phyloP scores from a whole-genome alignment of 345 rosid species.

The Diplotaxis tenuifolia region DNA sequence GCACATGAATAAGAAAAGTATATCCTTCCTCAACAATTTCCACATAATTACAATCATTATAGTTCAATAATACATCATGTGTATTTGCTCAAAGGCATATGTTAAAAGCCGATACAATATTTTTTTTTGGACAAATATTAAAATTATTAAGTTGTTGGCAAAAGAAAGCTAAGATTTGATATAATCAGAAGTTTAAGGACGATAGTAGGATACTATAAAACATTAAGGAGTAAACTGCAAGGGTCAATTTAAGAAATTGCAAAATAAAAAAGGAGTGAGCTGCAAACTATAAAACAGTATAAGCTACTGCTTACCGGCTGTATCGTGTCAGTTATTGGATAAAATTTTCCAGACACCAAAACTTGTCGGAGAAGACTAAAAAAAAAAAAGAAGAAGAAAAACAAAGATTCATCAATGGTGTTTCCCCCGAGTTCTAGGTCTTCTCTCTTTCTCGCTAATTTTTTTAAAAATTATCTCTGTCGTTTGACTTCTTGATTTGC shows the following conservation, averaged over 20 bases:
- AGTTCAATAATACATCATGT: too few relatives aligned
- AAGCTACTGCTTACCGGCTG: conserved; percentile 2
- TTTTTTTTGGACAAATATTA: too few relatives aligned
- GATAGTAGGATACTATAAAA: not conserved
- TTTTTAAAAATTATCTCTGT: not conserved
- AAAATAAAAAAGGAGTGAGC: conserved; percentile 4
- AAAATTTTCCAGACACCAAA: not conserved
- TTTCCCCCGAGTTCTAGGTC: conserved; percentile 21
- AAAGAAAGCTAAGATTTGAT: too few relatives aligned
- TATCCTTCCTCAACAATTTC: too few relatives aligned
- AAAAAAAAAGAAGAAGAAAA: conserved; percentile 2
- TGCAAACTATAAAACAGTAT: not conserved
- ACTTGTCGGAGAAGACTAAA: conserved; percentile 16
- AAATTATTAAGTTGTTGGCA: too few relatives aligned
- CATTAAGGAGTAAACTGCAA: not conserved
- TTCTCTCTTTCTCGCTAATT: not conserved
- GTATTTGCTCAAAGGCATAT: too few relatives aligned
- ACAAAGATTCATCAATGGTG: conserved; percentile 19
- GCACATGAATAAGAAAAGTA: too few relatives aligned
- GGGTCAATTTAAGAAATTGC: not conserved
- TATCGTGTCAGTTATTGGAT: not conserved
- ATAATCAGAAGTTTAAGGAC: not conserved
- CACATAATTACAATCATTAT: too few relatives aligned
- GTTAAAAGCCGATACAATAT: too few relatives aligned
- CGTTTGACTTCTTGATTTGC: not conserved